Evolutionary conservation across 805 yeast species (phyloP), one percentile per base, ranked within the genome.

Genomic region (Yarrowia sp.): DNA sequence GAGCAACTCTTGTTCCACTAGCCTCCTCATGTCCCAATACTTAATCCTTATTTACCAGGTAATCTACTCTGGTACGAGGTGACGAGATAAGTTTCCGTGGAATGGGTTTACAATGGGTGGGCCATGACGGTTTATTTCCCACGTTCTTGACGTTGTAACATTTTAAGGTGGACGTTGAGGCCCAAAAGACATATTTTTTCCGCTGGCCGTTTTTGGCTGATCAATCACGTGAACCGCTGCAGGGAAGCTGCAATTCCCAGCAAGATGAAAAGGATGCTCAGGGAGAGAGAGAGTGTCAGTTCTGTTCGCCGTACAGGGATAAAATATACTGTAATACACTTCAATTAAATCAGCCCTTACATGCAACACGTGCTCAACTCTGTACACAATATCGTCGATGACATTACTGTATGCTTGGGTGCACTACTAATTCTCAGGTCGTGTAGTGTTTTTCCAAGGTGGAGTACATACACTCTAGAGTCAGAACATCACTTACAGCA

Each of bases 1-100:
- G 58, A 35, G 41, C 40, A 35, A 51, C 32, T 51, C 41, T 35
- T 24, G 58, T 35, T 10, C 32, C 41, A 33, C 33, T 33, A 51
- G 41, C 41, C 41, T 35, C 58, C 41, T 33, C 41, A 33, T 35
- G 58, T 51, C 58, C 58, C 58, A 51, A 51, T 33, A 22, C 21
- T 51, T 51, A 51, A 51, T 51, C 22, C n/a, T 51, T 51, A 51
- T 51, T 51, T 51, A 26, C 30, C 54, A 8, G 35, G 19, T 10
- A 14, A 48, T n/a, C 19, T 26, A 4, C 14, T n/a, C n/a, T n/a
- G n/a, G n/a, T n/a, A n/a, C n/a, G n/a, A n/a, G n/a, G n/a, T n/a
- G n/a, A n/a, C n/a, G n/a, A n/a, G 19, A 26, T 19, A 26, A 32
- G 38, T 48, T 30, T 30, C 36, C 19, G 38, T 17, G 26, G 54